These are phyloP conservation scores for Tremella mesenterica DNA, from an alignment of 768 basidiomycete species.

Conservation along the genomic window DNA sequence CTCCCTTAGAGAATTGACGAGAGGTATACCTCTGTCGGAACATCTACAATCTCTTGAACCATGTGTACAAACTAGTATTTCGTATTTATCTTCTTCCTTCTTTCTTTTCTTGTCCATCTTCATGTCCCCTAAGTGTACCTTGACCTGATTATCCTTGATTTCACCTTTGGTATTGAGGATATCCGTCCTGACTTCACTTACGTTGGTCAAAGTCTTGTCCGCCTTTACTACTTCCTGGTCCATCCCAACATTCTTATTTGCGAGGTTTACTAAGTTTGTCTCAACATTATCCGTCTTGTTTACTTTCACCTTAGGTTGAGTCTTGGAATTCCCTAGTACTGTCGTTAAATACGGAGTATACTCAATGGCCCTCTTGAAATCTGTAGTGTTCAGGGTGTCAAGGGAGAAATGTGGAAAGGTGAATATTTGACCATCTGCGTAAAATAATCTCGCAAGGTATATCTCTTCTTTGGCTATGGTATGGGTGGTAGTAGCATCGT, in stretches of 20 bases:
- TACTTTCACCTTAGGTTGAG: no score
- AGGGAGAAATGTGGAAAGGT: neutral
- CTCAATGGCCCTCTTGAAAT: neutral
- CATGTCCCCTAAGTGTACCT: neutral
- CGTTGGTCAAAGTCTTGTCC: neutral
- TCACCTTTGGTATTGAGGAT: neutral
- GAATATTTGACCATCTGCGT: slow-evolving; percentile 22
- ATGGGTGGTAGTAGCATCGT: neutral
- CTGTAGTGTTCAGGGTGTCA: neutral
- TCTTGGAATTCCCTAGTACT: no score
- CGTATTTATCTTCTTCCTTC: slow-evolving; percentile 1
- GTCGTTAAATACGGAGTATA: neutral
- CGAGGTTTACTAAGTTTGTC: no score
- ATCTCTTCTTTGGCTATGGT: slow-evolving; percentile 15
- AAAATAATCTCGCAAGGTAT: slow-evolving; percentile 30
- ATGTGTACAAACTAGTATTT: slow-evolving; percentile 62
- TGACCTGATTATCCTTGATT: neutral
- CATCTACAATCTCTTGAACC: slow-evolving; percentile 71
- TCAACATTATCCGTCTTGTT: no score
- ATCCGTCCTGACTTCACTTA: no score
- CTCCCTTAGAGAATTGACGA: slow-evolving; percentile 52
- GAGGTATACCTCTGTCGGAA: slow-evolving; percentile 56
- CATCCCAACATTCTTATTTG: neutral
- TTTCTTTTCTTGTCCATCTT: neutral
- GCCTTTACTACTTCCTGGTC: neutral